phyloP scores from a whole-genome alignment of 106 monocot genomes.

The Acorus calamus region DNA sequence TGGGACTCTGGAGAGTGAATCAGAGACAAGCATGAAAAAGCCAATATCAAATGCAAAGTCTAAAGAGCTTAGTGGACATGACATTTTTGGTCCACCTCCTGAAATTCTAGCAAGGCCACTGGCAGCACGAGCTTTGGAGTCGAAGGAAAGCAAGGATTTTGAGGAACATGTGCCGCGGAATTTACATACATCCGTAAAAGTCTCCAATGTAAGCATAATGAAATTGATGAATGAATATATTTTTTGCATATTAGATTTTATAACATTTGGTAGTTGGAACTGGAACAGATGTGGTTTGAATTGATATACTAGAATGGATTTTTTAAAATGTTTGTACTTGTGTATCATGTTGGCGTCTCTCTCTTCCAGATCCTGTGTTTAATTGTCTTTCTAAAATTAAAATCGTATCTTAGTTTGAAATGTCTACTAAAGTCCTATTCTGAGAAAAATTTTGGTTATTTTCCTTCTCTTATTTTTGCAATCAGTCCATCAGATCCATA shows the following conservation, averaged over 20 bases:
- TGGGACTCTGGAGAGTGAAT: conserved; percentile 48
- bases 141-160: conserved; percentile 39
- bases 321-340: too few species aligned
- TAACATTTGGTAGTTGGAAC: too few species aligned
- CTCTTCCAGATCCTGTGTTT: too few species aligned
- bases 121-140: conserved; percentile 40
- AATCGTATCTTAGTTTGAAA: too few species aligned
- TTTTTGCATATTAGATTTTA: too few species aligned
- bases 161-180: conserved; percentile 31
- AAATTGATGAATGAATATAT: too few species aligned
- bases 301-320: too few species aligned
- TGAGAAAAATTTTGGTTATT: neutral
- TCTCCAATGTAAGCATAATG: conserved; percentile 50
- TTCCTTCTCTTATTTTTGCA: neutral
- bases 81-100: conserved; percentile 70
- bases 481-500: too few species aligned
- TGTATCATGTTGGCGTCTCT: too few species aligned
- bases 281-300: too few species aligned
- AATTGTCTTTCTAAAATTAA: too few species aligned
- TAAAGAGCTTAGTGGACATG: conserved; percentile 70
- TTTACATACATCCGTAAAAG: conserved; percentile 55
- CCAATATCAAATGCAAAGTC: conserved; percentile 45
- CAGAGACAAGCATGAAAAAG: conserved; percentile 42
- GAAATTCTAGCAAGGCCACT: conserved; percentile 42
- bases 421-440: neutral